Evolutionary conservation across 768 basidiomycete genomes (phyloP).

Genomic region (Crucibulum laeve): DNA sequence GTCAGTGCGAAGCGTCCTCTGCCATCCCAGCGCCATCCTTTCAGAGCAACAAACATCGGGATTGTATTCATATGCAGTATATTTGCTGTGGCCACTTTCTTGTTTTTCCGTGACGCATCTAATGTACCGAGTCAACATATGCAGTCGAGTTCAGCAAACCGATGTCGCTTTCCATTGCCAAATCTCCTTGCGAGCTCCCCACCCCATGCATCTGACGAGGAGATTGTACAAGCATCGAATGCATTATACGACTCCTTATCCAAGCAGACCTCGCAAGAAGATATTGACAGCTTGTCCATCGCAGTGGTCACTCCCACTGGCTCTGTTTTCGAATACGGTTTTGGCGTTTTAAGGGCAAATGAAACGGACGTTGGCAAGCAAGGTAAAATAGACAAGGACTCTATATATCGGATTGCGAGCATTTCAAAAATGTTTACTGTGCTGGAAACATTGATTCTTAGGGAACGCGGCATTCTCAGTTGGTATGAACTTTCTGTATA

Average conservation of each 20-base stretch:
- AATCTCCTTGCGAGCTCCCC: not conserved
- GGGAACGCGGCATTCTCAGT: conserved; percentile 36
- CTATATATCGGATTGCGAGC: conserved; percentile 49
- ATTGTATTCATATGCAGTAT: too few species aligned
- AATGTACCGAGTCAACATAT: too few species aligned
- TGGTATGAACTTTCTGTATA: conserved; percentile 20
- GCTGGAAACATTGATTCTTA: conserved; percentile 43
- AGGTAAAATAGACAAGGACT: conserved; percentile 30
- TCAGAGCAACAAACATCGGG: too few species aligned
- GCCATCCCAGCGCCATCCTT: too few species aligned
- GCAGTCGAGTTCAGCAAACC: too few species aligned
- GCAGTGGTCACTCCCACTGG: conserved; percentile 46
- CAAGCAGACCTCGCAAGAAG: conserved; percentile 19
- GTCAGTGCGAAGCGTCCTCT: too few species aligned
- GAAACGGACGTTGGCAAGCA: conserved; percentile 22
- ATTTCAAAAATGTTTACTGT: conserved; percentile 48
- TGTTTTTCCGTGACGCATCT: too few species aligned
- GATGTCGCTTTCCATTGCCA: not conserved
- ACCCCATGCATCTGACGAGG: not conserved
- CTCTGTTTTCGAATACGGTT: conserved; percentile 38
- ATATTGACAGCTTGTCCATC: conserved; percentile 47
- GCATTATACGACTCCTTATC: conserved; percentile 22
- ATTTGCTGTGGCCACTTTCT: too few species aligned
- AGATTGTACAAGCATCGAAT: conserved; percentile 15
- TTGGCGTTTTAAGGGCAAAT: conserved; percentile 39